A percentile compares a stretch with the other conserved stretches of the same genome.
phyloP scores from a whole-genome alignment of 2,329 filamentous ascomycete genomes.

The Rhynchosporium graminicola region DNA sequence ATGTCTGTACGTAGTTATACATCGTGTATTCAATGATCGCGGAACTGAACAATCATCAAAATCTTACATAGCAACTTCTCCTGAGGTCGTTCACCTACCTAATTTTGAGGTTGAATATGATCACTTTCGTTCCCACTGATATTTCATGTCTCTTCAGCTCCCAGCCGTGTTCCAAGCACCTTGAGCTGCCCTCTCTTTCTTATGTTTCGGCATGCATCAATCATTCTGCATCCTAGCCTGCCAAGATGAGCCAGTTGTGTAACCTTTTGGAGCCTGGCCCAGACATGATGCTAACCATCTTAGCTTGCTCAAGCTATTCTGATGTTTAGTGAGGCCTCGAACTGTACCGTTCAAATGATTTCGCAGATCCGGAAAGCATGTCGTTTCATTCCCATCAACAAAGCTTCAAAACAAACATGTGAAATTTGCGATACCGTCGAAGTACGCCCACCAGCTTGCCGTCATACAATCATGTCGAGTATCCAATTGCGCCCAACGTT shows the following conservation, averaged over 20 bases:
- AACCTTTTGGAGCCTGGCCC: not conserved
- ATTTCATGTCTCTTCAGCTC: not conserved
- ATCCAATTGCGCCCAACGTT: constrained; percentile 33
- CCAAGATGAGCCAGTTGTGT: not conserved
- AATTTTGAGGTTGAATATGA: not conserved
- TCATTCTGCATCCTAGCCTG: not conserved
- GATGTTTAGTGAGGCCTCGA: not conserved
- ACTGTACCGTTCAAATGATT: too few species aligned
- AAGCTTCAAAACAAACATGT: constrained; percentile 34
- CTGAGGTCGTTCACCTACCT: not conserved
- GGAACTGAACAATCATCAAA: not conserved
- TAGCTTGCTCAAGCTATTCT: not conserved
- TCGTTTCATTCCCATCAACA: not conserved
- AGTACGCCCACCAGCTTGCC: constrained; percentile 35
- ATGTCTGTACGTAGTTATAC: not conserved
- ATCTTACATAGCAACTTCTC: not conserved
- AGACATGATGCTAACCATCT: too few species aligned
- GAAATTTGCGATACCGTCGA: constrained; percentile 34
- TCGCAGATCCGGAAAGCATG: not conserved
- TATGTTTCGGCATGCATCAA: not conserved
- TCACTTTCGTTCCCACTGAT: not conserved
- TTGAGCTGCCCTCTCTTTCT: not conserved
- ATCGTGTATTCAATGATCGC: not conserved
- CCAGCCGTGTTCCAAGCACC: constrained; percentile 8
- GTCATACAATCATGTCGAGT: constrained; percentile 17